phyloP scores from a whole-genome alignment of 768 basidiomycete genomes.

The Tulasnella sp. region DNA sequence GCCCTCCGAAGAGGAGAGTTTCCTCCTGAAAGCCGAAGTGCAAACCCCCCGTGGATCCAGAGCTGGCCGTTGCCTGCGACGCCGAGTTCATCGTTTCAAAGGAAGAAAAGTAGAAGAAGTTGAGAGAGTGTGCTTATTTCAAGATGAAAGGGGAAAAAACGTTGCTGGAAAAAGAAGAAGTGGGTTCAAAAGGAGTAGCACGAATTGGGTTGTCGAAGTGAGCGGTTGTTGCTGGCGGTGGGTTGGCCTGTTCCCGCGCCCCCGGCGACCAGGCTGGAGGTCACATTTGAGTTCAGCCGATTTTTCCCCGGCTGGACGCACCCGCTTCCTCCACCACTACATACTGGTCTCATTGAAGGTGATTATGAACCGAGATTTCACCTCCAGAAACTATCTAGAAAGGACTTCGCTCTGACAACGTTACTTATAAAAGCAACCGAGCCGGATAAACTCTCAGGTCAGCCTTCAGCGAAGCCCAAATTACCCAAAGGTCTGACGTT shows the following conservation, averaged over 20 bases:
- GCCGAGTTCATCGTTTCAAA: neutral
- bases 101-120: neutral
- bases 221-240: neutral
- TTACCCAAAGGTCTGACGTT: neutral
- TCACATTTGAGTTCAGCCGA: neutral
- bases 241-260: neutral
- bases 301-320: neutral
- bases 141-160: neutral
- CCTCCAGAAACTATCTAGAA: neutral
- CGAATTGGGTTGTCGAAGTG: neutral
- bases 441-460: neutral
- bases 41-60: neutral
- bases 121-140: neutral
- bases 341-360: neutral
- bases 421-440: neutral
- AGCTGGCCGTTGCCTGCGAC: neutral
- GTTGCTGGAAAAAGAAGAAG: neutral
- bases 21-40: constrained; percentile 4
- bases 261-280: neutral
- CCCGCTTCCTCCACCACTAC: neutral
- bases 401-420: neutral
- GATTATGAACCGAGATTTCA: neutral
- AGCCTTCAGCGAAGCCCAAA: neutral
- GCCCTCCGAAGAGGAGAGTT: constrained; percentile 1
- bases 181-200: neutral